Percentiles rank a stretch among this genome's conserved stretches.
phyloP scores from a whole-genome alignment of 768 basidiomycete genomes.

The Tephrocybe sp. region DNA sequence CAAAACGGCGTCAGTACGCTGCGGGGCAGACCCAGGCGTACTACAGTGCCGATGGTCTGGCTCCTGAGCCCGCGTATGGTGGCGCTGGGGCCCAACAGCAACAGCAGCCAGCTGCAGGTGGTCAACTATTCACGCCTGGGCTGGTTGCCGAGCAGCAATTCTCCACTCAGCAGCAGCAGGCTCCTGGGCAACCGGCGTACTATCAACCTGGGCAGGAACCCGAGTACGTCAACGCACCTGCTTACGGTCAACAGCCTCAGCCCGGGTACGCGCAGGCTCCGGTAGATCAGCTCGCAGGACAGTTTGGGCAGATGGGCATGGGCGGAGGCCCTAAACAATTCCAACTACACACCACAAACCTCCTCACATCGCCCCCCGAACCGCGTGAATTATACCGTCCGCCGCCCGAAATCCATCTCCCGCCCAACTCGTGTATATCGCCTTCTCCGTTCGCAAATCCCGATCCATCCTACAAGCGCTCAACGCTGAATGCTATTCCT shows the following conservation, averaged over 20 bases:
- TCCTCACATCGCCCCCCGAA: conserved; percentile 91
- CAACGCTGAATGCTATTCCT: conserved; percentile 89
- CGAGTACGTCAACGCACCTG: conserved; percentile 43
- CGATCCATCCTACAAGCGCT: conserved; percentile 88
- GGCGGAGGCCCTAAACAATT: conserved; percentile 67
- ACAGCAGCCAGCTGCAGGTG: conserved; percentile 33
- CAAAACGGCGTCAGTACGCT: conserved; percentile 90
- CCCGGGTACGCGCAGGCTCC: conserved; percentile 44
- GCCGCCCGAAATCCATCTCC: conserved; percentile 88
- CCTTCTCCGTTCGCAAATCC: conserved; percentile 79
- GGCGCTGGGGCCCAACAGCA: conserved; percentile 30
- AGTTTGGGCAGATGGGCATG: conserved; percentile 89
- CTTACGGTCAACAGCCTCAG: conserved; percentile 33
- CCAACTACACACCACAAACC: conserved; percentile 82
- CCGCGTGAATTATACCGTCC: conserved; percentile 77
- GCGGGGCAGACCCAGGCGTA: conserved; percentile 92
- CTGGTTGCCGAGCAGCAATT: conserved; percentile 69
- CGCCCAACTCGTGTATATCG: conserved; percentile 79
- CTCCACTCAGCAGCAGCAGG: conserved; percentile 55
- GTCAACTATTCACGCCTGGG: conserved; percentile 85
- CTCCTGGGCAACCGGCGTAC: conserved; percentile 30
- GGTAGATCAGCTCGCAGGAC: conserved; percentile 69
- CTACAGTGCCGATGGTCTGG: conserved; percentile 50
- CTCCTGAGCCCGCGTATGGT: conserved; percentile 40
- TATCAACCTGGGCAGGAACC: conserved; percentile 45